A percentile compares a stretch with the other conserved stretches of the same genome.
phyloP scores from a whole-genome alignment of 305 asterid species.

The Solanum aculeatissimum region DNA sequence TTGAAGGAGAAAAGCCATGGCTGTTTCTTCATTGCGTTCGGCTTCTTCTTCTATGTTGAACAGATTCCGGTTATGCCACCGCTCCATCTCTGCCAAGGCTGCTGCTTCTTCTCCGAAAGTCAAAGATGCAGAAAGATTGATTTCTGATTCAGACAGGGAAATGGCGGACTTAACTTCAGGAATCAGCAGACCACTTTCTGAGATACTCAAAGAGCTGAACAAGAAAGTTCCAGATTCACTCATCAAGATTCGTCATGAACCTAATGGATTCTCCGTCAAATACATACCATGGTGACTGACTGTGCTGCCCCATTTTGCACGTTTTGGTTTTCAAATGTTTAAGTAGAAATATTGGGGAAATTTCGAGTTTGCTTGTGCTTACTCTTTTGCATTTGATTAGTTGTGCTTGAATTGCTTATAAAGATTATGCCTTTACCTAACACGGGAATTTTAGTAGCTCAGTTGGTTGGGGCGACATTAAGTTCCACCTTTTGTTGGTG shows the following conservation, averaged over 20 bases:
- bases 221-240: constrained; percentile 78
- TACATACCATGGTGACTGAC: constrained; percentile 60
- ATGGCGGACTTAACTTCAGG: constrained; percentile 30
- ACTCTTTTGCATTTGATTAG: neutral
- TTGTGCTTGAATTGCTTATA: neutral
- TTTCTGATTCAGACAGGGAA: constrained; percentile 1
- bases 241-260: constrained; percentile 30
- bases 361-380: neutral
- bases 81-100: constrained; percentile 4
- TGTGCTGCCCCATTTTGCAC: neutral
- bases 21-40: neutral
- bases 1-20: neutral
- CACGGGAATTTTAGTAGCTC: too few relatives aligned
- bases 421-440: neutral
- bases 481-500: too few relatives aligned
- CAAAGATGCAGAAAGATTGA: neutral
- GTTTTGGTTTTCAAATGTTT: constrained; percentile 2
- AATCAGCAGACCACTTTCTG: constrained; percentile 56
- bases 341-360: neutral
- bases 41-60: neutral
- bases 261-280: constrained; percentile 39
- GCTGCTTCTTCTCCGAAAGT: neutral
- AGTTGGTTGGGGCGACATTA: too few relatives aligned
- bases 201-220: constrained; percentile 58
- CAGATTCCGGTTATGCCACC: neutral